Evolutionary conservation across 306 rosid genomes (phyloP).

Genomic region (Cucumis hystrix): DNA sequence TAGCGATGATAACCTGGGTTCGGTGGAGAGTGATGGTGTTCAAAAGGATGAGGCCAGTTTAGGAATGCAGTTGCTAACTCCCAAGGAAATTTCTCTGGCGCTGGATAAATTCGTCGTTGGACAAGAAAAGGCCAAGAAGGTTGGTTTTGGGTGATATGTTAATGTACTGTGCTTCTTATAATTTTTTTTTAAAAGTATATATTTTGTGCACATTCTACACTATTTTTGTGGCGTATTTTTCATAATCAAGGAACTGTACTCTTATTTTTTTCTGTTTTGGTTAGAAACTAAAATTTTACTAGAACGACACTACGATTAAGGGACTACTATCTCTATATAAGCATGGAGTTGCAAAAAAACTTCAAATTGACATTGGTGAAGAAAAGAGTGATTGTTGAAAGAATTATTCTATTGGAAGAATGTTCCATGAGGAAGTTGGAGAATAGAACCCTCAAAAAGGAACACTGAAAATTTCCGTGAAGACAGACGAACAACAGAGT

Average conservation of each 20-base stretch:
- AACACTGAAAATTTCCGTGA: background rate
- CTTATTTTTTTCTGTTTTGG: background rate
- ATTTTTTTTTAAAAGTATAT: too few relatives aligned
- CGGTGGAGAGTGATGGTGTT: background rate
- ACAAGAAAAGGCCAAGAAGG: conserved; percentile 55
- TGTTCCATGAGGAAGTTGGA: background rate
- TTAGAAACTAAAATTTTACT: background rate
- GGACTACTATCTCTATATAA: background rate
- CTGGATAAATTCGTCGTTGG: conserved; percentile 44
- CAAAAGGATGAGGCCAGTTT: background rate
- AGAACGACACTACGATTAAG: background rate
- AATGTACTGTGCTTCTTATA: background rate
- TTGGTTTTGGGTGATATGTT: background rate
- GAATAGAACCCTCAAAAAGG: background rate
- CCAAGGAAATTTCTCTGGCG: conserved; percentile 34
- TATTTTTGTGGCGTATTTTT: background rate
- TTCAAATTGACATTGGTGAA: background rate
- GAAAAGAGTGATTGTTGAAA: background rate
- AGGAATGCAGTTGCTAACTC: conserved; percentile 32
- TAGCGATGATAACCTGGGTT: conserved; percentile 1
- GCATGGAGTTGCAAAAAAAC: background rate
- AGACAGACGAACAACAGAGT: background rate
- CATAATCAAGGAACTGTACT: background rate
- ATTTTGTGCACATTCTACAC: background rate
- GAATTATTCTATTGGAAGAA: background rate